Evolutionary conservation across 2,329 filamentous ascomycete genomes (phyloP).

Genomic region (Lachnellula suecica): DNA sequence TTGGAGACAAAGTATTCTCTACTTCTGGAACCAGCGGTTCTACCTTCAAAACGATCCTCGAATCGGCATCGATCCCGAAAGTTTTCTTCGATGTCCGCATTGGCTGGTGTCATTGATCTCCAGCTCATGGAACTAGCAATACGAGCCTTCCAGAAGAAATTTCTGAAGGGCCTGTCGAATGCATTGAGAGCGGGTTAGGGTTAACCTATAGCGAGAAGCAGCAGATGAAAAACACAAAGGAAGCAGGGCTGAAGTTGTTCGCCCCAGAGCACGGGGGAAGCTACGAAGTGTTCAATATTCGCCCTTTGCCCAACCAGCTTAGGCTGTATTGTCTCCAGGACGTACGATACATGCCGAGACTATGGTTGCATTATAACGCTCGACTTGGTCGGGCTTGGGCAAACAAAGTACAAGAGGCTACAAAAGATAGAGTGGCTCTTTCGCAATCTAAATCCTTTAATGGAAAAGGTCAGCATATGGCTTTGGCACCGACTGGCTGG

Average conservation of each 20-base stretch:
- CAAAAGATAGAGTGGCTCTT: too few relatives aligned
- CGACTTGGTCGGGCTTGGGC: too few relatives aligned
- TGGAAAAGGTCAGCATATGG: too few relatives aligned
- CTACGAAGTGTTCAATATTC: conserved; percentile 45
- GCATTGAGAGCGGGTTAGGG: conserved; percentile 27
- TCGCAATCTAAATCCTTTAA: too few relatives aligned
- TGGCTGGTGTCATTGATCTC: conserved; percentile 37
- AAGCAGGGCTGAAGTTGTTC: conserved; percentile 38
- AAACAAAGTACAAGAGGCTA: too few relatives aligned
- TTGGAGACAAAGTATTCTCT: conserved; percentile 29
- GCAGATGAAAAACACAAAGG: conserved; percentile 33
- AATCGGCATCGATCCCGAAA: conserved; percentile 25
- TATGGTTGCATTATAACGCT: too few relatives aligned
- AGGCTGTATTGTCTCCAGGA: conserved; percentile 46
- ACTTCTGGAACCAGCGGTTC: conserved; percentile 17
- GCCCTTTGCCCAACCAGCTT: conserved; percentile 42
- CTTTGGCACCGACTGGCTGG: too few relatives aligned
- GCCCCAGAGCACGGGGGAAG: conserved; percentile 39
- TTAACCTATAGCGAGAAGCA: background rate
- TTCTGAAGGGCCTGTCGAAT: conserved; percentile 38
- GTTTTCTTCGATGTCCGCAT: conserved; percentile 55
- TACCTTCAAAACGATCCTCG: conserved; percentile 32
- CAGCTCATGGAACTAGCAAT: conserved; percentile 16
- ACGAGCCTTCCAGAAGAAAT: conserved; percentile 17
- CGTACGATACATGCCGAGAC: conserved; percentile 40